Evolutionary conservation across 2,329 filamentous ascomycete species (phyloP), one percentile per base, ranked within the genome.

Genomic region (Xylariomycetidae sp.): DNA sequence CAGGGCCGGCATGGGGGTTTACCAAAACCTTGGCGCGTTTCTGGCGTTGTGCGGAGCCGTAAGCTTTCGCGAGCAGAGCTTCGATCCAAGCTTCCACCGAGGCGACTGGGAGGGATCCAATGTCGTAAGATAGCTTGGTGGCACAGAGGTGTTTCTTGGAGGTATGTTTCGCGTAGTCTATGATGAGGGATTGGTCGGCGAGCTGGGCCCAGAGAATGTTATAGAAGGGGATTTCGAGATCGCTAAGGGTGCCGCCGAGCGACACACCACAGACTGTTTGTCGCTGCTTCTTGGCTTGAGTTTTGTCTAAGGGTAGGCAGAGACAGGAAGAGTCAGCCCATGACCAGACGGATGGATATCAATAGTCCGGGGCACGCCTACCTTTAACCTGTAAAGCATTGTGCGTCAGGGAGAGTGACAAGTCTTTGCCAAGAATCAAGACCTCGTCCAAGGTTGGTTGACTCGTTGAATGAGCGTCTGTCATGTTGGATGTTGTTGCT

Each of bases 1-100:
- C 90, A 26, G 88, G 85, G 0, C 92, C 92, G 11, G 88, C 87
- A 50, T 89, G 84, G 0, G 92, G 92, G 58, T 98, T 98, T 41
- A 98, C 73, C 27, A 97, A 67, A 10, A 97, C 80, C 58, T 92
- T 94, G 42, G 92, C 80, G 29, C 87, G 79, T 59, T 88, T 92
- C 37, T 70, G 73, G 33, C 72, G 73, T 50, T 83, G 77, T 2
- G 84, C 74, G 6, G 64, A 35, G 67, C 82, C 64, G 51, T 95
- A 96, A 16, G 89, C 79, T 29, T 72, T 71, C 22, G 78, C 65
- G 14, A 94, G 57, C 20, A 96, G 69, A 33, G 64, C 67, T 17
- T 71, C 66, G 23, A 80, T 64, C 79, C 87, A 96, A 36, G 56
- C 48, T 30, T 72, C 66, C 7, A 70, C 63, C n/a, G 70, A 61